phyloP scores from a whole-genome alignment of 192 early-diverging fungal genomes.

The Diversispora eburnea region DNA sequence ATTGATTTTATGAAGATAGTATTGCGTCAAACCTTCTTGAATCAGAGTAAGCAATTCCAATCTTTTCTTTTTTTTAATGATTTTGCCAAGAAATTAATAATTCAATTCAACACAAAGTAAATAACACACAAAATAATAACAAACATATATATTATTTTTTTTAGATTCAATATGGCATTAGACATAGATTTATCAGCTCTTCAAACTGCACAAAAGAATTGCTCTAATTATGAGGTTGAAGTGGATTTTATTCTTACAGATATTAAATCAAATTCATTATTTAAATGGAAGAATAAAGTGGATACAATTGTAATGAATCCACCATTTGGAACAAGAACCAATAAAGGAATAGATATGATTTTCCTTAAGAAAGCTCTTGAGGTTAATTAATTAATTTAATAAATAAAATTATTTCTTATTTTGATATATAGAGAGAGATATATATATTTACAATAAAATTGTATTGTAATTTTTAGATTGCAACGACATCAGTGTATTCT shows the following conservation, averaged over 20 bases:
- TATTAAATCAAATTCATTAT: slow-evolving; percentile 34
- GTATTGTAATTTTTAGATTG: slow-evolving; percentile 37
- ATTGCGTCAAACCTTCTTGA: slow-evolving; percentile 59
- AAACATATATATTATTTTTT: not conserved
- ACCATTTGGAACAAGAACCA: slow-evolving; percentile 75
- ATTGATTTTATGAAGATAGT: slow-evolving; percentile 15
- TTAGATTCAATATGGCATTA: slow-evolving; percentile 54
- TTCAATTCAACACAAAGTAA: too few relatives aligned
- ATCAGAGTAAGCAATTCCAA: slow-evolving; percentile 35
- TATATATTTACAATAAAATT: not conserved
- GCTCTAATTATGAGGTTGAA: slow-evolving; percentile 55
- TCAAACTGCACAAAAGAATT: slow-evolving; percentile 64
- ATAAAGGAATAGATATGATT: slow-evolving; percentile 70
- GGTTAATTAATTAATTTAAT: slow-evolving; percentile 27
- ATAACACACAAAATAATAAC: too few relatives aligned
- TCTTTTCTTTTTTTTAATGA: too few relatives aligned
- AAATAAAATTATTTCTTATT: not conserved
- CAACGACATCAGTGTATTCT: slow-evolving; percentile 66
- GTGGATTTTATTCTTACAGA: slow-evolving; percentile 65
- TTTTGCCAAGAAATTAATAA: too few relatives aligned
- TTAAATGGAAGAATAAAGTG: slow-evolving; percentile 48
- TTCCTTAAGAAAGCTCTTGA: slow-evolving; percentile 70
- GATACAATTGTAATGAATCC: slow-evolving; percentile 83
- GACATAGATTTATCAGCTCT: slow-evolving; percentile 74
- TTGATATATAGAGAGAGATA: not conserved